phyloP scores from a whole-genome alignment of 106 monocot species.

The Dendrobium huoshanense region DNA sequence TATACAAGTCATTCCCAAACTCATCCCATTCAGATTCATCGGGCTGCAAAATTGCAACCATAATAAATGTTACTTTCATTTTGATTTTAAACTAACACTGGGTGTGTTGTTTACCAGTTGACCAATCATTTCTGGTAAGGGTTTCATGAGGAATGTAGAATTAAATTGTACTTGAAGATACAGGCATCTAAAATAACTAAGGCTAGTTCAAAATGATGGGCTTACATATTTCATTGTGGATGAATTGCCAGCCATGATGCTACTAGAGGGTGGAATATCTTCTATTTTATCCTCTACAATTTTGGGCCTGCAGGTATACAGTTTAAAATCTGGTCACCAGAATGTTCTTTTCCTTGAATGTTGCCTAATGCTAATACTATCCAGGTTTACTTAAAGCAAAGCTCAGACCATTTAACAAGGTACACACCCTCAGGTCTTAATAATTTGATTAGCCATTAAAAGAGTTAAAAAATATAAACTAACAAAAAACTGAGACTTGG shows the following conservation, averaged over 20 bases:
- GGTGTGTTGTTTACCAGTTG: neutral
- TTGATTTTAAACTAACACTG: neutral
- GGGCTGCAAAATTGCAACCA: slow-evolving; percentile 41
- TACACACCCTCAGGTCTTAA: neutral
- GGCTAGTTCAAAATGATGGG: neutral
- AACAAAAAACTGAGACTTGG: slow-evolving; percentile 24
- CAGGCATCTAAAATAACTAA: neutral
- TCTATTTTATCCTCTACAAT: slow-evolving; percentile 45
- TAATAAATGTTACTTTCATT: neutral
- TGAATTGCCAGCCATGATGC: slow-evolving; percentile 35
- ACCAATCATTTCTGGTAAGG: neutral
- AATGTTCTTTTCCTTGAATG: neutral
- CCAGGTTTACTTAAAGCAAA: neutral
- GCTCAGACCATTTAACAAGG: neutral
- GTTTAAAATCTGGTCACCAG: slow-evolving; percentile 7
- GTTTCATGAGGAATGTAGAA: neutral
- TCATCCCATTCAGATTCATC: slow-evolving; percentile 99
- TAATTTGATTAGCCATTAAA: neutral
- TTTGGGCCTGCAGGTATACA: slow-evolving; percentile 63
- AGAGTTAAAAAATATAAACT: neutral
- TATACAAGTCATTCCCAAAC: slow-evolving; percentile 92
- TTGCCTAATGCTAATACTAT: neutral
- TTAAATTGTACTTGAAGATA: neutral
- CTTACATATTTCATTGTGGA: slow-evolving; percentile 80
- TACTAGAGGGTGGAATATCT: slow-evolving; percentile 38